Conservation (phyloP, 176 grass and related monocot genomes). For the Bolboschoenus planiculmis region DNA sequence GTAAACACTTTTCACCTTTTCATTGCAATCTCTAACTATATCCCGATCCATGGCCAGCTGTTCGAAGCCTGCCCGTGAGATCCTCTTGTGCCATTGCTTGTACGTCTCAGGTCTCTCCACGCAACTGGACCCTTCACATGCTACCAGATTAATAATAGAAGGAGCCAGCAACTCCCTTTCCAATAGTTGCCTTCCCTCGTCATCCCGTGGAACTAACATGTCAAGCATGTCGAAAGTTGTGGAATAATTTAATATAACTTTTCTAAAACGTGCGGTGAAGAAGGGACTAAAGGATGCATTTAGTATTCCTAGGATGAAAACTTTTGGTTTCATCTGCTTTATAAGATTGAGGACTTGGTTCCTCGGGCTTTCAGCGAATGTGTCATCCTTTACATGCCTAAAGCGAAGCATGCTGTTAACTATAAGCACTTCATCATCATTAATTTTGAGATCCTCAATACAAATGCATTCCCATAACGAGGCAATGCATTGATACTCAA, state of each 20-base stretch:
- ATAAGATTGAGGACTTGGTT: conserved; percentile 34
- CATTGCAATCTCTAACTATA: background rate
- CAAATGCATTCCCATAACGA: conserved; percentile 38
- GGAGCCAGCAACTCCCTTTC: conserved; percentile 14
- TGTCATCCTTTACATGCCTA: conserved; percentile 35
- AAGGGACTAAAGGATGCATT: conserved; percentile 36
- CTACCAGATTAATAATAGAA: conserved; percentile 18
- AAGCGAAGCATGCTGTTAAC: conserved; percentile 35
- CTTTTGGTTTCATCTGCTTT: conserved; percentile 33
- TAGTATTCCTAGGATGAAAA: conserved; percentile 31
- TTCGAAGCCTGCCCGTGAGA: conserved; percentile 27
- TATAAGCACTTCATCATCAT: conserved; percentile 34
- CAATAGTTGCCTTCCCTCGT: conserved; percentile 23
- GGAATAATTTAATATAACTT: conserved; percentile 34
- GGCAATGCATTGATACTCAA: conserved; percentile 38
- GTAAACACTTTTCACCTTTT: background rate
- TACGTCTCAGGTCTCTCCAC: conserved; percentile 37
- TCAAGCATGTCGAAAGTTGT: conserved; percentile 44
- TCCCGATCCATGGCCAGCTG: conserved; percentile 17
- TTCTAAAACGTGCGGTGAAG: conserved; percentile 31
- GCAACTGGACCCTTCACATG: conserved; percentile 31
- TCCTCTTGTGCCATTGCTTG: conserved; percentile 34
- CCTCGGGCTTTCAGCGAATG: conserved; percentile 27
- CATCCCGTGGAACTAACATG: conserved; percentile 20
- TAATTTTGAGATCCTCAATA: conserved; percentile 33